Conservation (phyloP, 768 basidiomycete species). For the Mycena vulgaris region DNA sequence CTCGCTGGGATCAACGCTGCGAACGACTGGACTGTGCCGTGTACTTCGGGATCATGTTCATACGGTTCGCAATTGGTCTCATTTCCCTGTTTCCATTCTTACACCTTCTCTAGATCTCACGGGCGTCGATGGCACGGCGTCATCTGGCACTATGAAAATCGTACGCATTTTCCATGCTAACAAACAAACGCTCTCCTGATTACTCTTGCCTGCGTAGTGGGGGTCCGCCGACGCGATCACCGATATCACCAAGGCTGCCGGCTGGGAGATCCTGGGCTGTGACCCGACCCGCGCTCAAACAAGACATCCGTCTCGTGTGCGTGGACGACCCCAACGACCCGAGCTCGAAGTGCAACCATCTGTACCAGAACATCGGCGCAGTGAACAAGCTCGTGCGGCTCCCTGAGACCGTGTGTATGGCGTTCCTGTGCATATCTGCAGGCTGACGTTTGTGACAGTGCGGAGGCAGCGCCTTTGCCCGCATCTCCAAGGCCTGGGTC, state of each 20-base stretch:
- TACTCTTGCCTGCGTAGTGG: no score
- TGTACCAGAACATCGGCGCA: conserved; percentile 48
- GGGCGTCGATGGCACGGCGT: background rate
- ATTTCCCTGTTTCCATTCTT: background rate
- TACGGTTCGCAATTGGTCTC: background rate
- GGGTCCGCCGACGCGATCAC: conserved; percentile 44
- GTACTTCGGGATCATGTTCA: background rate
- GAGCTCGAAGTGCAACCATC: conserved; percentile 45
- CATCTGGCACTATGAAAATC: background rate
- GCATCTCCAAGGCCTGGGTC: conserved; percentile 18
- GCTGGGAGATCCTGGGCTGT: conserved; percentile 58
- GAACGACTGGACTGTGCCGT: background rate
- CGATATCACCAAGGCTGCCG: conserved; percentile 57
- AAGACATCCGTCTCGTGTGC: conserved; percentile 57
- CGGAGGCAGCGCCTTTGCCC: conserved; percentile 30
- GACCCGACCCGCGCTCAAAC: conserved; percentile 45
- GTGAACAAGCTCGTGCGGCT: conserved; percentile 53
- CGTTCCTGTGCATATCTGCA: background rate
- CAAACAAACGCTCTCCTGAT: no score
- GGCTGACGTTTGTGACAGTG: conserved; percentile 19
- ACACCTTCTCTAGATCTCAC: background rate
- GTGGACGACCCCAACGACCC: conserved; percentile 32
- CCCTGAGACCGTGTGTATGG: conserved; percentile 48
- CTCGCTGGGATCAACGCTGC: background rate
- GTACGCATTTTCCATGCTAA: background rate